Evolutionary conservation across 768 basidiomycete genomes (phyloP), one percentile per base, ranked within the genome.

Genomic region (Strobilomyces confusus): DNA sequence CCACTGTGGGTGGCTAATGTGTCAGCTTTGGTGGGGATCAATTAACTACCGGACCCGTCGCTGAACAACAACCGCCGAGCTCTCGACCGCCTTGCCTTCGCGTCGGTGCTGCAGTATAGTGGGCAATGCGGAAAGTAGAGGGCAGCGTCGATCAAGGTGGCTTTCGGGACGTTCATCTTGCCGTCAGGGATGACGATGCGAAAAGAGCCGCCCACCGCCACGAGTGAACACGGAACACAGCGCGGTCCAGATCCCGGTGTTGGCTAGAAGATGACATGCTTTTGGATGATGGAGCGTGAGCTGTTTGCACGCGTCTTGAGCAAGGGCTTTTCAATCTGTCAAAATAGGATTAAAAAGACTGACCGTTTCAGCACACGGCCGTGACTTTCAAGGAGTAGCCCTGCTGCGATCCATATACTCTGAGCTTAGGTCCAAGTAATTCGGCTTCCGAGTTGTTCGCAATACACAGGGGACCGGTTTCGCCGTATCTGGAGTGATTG

Each of bases 211-310:
- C 49, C 50, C 22, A 54, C 54, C 4, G 40, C 1, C 15, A 56
- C 37, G 41, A 22, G 43, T 44, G 8, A 50, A 19, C 2, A 54
- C 20, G 11, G 47, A 44, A 36, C 48, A 56, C 15, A 59, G 11
- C n/a, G 54, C 48, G 22, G 54, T 60, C 57, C 59, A 59, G 19
- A 52, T 37, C 8, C 51, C 54, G 20, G 50, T 59, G 33, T 59
- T 56, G 48, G 54, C 33, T 11, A 58, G 42, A 50, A 32, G 38
- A 60, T 13, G n/a, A 50, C n/a, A 22, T 56, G 48, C 30, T 33
- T 58, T 23, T 52, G 54, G 15, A 59, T 44, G n/a, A 52, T 1
- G 29, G 48, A 48, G 17, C 49, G 45, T 9, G 49, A 47, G n/a
- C 55, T 53, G 13, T 17, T 34, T 25, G n/a, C n/a, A n/a, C n/a